phyloP scores from a whole-genome alignment of 257 asterid genomes.

The Paulownia fortunei region DNA sequence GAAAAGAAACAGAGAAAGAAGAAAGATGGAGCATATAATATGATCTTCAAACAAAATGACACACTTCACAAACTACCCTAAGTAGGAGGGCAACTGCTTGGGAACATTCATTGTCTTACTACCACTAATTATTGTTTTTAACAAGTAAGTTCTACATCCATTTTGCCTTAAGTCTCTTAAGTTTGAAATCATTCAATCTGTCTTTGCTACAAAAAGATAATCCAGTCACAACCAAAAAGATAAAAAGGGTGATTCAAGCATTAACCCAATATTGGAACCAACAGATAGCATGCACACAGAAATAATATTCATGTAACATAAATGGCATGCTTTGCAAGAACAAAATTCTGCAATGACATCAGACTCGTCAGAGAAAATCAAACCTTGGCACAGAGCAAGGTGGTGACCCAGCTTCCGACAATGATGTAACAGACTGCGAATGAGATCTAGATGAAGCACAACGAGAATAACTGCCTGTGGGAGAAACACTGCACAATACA shows the following conservation, averaged over 20 bases:
- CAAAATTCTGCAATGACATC: not conserved
- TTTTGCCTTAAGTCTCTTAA: not conserved
- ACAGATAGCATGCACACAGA: not conserved
- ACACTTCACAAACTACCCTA: not conserved
- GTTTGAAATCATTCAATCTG: not conserved
- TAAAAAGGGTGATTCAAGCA: not conserved
- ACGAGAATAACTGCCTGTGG: slow-evolving; percentile 42
- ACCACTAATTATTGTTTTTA: not conserved
- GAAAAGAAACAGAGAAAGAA: not conserved
- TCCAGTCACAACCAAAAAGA: not conserved
- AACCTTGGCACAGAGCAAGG: slow-evolving; percentile 47
- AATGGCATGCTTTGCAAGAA: not conserved
- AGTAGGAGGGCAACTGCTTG: not conserved
- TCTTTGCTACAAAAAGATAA: not conserved
- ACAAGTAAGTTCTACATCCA: not conserved
- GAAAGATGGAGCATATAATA: not conserved
- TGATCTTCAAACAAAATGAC: not conserved
- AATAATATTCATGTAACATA: no score
- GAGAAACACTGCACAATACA: slow-evolving; percentile 43
- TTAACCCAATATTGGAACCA: not conserved
- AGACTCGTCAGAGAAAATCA: no score
- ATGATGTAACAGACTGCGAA: slow-evolving; percentile 42
- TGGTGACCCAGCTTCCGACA: slow-evolving; percentile 38
- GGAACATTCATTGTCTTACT: not conserved
- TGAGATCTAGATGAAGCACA: slow-evolving; percentile 46